A percentile compares a stretch with the other conserved stretches of the same genome.
Evolutionary conservation across 2,329 filamentous ascomycete species (phyloP).

Genomic region (Colletotrichum gloeosporioides): DNA sequence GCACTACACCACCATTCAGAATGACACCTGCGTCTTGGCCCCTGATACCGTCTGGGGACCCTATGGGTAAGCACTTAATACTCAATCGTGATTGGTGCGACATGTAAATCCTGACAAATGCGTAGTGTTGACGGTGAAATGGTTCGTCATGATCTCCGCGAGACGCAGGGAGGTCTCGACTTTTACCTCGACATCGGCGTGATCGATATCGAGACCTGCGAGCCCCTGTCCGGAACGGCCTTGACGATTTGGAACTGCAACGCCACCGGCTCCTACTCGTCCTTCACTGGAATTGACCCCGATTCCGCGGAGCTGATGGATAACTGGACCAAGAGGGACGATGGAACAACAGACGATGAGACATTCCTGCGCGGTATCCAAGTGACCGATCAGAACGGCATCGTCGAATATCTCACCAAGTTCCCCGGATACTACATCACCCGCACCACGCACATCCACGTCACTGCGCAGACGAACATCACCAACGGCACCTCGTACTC

Average conservation of each 20-base stretch:
- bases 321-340: not conserved
- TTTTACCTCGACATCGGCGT: conserved; percentile 12
- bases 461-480: conserved; percentile 36
- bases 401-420: conserved; percentile 47
- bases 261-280: conserved; percentile 7
- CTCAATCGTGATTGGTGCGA: rapidly evolving
- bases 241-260: conserved; percentile 7
- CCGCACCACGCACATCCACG: conserved; percentile 54
- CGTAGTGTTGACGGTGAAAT: not conserved
- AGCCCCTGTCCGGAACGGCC: not conserved
- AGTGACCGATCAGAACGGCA: conserved; percentile 44
- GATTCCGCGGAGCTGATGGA: not conserved
- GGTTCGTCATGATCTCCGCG: conserved; percentile 4
- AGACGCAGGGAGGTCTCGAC: not conserved
- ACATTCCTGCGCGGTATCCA: conserved; percentile 43
- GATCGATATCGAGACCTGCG: conserved; percentile 15
- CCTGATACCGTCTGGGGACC: conserved; percentile 53
- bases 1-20: conserved; percentile 25
- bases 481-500: conserved; percentile 28
- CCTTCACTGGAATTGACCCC: not conserved
- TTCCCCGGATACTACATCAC: conserved; percentile 50
- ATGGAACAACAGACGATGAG: conserved; percentile 27
- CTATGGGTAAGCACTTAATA: conserved; percentile 36
- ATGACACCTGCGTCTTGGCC: conserved; percentile 46
- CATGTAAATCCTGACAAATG: not conserved